Evolutionary conservation across 2,329 filamentous ascomycete species (phyloP).

Genomic region (Clarireedia homoeocarpa): DNA sequence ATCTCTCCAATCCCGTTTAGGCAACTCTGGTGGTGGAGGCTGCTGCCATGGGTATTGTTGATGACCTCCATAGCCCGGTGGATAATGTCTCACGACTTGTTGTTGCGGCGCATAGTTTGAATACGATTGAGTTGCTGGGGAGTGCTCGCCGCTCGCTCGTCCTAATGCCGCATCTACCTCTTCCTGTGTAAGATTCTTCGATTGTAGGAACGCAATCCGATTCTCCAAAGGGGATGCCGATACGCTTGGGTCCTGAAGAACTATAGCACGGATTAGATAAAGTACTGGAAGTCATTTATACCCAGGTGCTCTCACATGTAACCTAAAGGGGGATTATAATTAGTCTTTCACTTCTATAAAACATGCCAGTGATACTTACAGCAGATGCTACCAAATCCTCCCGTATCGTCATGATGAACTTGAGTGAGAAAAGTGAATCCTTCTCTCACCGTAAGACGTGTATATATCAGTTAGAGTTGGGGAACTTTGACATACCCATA

Average conservation of each 20-base stretch:
- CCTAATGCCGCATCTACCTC: constrained; percentile 82
- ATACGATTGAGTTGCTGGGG: constrained; percentile 30
- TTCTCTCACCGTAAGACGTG: background rate
- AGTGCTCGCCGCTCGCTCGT: constrained; percentile 56
- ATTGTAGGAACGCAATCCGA: constrained; percentile 84
- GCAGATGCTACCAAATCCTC: constrained; percentile 88
- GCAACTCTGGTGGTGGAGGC: constrained; percentile 48
- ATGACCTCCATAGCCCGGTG: constrained; percentile 39
- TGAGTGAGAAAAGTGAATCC: background rate
- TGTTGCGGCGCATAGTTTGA: constrained; percentile 37
- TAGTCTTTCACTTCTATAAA: constrained; percentile 8
- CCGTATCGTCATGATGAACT: constrained; percentile 66
- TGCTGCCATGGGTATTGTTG: constrained; percentile 51
- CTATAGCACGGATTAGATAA: constrained; percentile 36
- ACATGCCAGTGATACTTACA: constrained; percentile 39
- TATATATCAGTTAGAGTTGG: background rate
- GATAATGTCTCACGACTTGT: constrained; percentile 33
- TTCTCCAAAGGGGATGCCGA: constrained; percentile 86
- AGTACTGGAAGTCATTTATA: constrained; percentile 2
- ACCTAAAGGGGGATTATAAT: constrained; percentile 25
- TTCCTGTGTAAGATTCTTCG: constrained; percentile 94
- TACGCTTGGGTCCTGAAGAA: constrained; percentile 91
- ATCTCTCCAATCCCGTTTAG: constrained; percentile 89
- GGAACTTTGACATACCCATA: constrained; percentile 1
- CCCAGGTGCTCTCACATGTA: constrained; percentile 26